phyloP scores from a whole-genome alignment of 345 rosid species.

The Stellera chamaejasme region DNA sequence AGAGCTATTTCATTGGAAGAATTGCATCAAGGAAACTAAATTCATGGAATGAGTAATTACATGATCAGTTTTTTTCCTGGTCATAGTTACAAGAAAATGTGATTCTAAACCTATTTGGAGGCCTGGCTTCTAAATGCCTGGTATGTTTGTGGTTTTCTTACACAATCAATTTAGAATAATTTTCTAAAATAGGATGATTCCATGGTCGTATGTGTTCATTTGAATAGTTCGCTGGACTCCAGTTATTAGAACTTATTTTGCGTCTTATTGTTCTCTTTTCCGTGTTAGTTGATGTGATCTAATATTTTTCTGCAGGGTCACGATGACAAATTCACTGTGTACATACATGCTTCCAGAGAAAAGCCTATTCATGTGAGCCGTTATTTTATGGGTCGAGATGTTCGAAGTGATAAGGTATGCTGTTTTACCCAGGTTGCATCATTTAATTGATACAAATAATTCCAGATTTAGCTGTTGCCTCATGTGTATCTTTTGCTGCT shows the following conservation, averaged over 20 bases:
- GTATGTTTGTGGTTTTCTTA: neutral
- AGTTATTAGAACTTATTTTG: slow-evolving; percentile 1
- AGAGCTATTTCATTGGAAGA: no score
- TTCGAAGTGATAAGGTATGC: slow-evolving; percentile 54
- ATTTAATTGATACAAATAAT: no score
- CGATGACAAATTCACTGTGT: slow-evolving; percentile 56
- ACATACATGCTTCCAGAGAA: slow-evolving; percentile 61
- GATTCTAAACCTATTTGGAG: no score
- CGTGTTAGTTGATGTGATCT: neutral
- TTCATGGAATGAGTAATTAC: no score
- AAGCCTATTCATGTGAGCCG: slow-evolving; percentile 42
- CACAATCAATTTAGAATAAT: neutral
- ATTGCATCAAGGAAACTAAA: no score
- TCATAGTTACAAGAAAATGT: no score
- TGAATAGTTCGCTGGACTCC: neutral
- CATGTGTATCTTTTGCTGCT: no score
- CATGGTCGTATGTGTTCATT: neutral
- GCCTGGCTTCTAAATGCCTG: no score
- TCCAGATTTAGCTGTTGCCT: no score
- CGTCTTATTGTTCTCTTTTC: neutral
- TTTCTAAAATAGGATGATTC: neutral
- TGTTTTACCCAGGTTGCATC: neutral
- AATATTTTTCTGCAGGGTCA: slow-evolving; percentile 38
- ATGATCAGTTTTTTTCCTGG: no score
- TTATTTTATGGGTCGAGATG: slow-evolving; percentile 47